Evolutionary conservation across 495 filamentous ascomycete genomes (phyloP), one percentile per base, ranked within the genome.

Genomic region (Neurospora terricola): DNA sequence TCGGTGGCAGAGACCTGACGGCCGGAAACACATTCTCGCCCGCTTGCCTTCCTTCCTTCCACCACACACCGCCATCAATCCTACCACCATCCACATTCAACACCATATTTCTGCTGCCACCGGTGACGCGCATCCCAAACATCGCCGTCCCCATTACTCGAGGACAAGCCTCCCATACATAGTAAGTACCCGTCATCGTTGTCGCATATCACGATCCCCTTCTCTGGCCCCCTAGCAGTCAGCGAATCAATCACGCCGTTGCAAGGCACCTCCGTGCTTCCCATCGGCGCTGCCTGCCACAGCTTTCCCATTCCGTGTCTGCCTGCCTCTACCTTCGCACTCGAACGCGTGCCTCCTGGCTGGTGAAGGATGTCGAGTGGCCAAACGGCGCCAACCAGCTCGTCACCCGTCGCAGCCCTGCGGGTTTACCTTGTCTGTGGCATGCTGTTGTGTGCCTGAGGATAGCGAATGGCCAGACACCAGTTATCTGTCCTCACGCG

Each of bases 21-120:
- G 72, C 72, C 79, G 66, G 73, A 78, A 72, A 76, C 72, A 73
- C 73, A 74, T 75, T 77, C 78, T 66, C 54, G 54, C 54, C 54
- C 54, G 54, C 54, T 66, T 66, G 54, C 54, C 54, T 66, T 66
- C 54, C 54, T 66, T 66, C 54, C 54, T 78, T 71, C 77, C 78
- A 66, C 54, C 54, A 66, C 54, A 80, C 79, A 81, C 79, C 79
- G 79, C 79, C 77, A 80, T 81, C 78, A 72, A 76, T 40, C 78
- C 74, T 73, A 76, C 69, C 76, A 73, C 75, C 72, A 66, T 66
- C 54, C 54, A 66, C 74, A 73, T 70, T 71, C 69, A 71, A 75
- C 76, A 78, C 77, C 76, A 76, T 73, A 72, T 72, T 71, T 66
- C 74, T 72, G 72, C 54, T 66, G 54, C 54, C 11, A 66, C 54